These are phyloP conservation scores for Candida sp. DNA, from an alignment of 1,139 yeast genomes.

Conservation along the genomic window DNA sequence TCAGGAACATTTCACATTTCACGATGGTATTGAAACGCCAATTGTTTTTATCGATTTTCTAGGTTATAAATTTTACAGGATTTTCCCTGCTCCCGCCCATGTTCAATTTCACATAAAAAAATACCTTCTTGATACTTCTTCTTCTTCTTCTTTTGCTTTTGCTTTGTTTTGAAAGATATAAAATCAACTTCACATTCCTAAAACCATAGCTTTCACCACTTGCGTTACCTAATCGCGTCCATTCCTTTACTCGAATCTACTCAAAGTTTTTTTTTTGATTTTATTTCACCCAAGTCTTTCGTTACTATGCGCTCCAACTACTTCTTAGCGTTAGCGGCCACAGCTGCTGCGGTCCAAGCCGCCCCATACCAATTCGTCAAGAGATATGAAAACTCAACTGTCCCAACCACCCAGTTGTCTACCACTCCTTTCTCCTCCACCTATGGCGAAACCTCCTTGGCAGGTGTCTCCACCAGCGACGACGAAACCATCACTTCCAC, in stretches of 20 bases:
- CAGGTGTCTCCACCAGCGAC: conserved; percentile 1
- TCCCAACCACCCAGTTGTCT: conserved; percentile 5
- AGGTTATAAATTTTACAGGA: not conserved
- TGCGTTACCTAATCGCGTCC: conserved; percentile 38
- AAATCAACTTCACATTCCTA: not conserved
- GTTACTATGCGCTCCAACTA: conserved; percentile 18
- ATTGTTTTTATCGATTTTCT: not conserved
- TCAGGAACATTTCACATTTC: conserved; percentile 1
- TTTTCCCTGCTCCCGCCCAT: not conserved
- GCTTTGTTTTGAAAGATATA: not conserved
- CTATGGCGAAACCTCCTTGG: not conserved
- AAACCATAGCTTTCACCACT: not conserved
- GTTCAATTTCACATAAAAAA: not conserved
- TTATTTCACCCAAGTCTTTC: conserved; percentile 5
- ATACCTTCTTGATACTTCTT: conserved; percentile 2
- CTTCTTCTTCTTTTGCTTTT: not conserved
- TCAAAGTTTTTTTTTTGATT: conserved; percentile 2
- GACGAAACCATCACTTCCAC: conserved; percentile 25
- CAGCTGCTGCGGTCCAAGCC: conserved; percentile 22
- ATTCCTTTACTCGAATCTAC: conserved; percentile 29
- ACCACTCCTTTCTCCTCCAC: conserved; percentile 3
- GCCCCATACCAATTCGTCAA: conserved; percentile 22
- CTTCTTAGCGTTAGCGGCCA: conserved; percentile 21
- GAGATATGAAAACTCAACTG: conserved; percentile 18
- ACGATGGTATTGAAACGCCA: conserved; percentile 3